These are phyloP conservation scores for Gossypium anomalum DNA, from an alignment of 345 rosid species.

Conservation along the genomic window DNA sequence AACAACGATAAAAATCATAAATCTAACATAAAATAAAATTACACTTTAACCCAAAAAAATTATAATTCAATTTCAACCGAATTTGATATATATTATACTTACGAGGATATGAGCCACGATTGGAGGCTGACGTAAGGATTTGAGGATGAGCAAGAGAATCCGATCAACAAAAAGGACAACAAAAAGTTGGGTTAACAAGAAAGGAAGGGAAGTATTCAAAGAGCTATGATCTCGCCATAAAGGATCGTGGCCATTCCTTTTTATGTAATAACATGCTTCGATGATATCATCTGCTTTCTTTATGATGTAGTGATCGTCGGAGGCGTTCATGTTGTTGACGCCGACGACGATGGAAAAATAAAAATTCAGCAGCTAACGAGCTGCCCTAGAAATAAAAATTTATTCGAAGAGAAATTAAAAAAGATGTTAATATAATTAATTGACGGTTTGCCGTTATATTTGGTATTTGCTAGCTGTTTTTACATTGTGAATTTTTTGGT, in stretches of 20 bases:
- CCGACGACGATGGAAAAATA: neutral
- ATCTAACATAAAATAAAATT: too few species aligned
- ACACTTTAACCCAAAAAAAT: too few species aligned
- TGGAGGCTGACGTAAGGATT: neutral
- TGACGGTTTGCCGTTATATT: neutral
- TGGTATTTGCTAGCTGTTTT: neutral
- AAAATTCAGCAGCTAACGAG: neutral
- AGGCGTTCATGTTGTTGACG: neutral
- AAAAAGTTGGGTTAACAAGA: constrained; percentile 11
- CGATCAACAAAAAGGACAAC: neutral
- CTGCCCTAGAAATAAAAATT: neutral
- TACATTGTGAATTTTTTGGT: neutral
- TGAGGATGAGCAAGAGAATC: neutral
- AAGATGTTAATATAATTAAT: too few species aligned
- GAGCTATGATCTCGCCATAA: neutral
- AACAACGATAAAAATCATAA: too few species aligned
- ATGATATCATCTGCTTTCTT: neutral
- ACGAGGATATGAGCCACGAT: constrained; percentile 16
- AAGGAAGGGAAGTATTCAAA: constrained; percentile 16
- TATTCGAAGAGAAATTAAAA: neutral
- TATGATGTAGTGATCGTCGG: neutral
- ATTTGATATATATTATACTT: neutral
- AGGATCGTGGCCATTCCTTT: neutral
- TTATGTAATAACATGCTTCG: constrained; percentile 1
- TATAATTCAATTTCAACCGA: too few species aligned